Evolutionary conservation across 345 rosid species (phyloP).

Genomic region (Jatropha curcas): DNA sequence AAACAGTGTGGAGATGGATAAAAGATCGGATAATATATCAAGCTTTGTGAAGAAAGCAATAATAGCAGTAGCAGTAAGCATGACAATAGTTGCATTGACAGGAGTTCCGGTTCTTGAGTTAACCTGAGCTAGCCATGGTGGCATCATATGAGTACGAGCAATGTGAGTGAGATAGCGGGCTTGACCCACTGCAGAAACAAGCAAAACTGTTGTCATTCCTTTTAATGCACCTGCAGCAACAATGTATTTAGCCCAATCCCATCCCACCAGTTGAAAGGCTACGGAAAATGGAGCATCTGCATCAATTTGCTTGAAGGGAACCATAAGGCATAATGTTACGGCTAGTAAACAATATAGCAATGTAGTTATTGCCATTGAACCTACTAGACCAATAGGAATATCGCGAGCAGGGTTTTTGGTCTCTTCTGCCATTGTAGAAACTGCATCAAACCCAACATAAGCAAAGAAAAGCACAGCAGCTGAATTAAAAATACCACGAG

Average conservation of each 20-base stretch:
- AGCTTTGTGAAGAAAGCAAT: constrained; percentile 59
- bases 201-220: constrained; percentile 65
- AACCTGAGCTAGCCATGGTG: constrained; percentile 52
- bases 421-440: constrained; percentile 91
- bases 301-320: constrained; percentile 47
- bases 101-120: constrained; percentile 59
- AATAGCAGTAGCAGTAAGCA: constrained; percentile 45
- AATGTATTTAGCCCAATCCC: constrained; percentile 63
- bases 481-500: constrained; percentile 61
- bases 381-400: constrained; percentile 80
- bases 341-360: constrained; percentile 50
- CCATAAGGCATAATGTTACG: constrained; percentile 48
- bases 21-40: constrained; percentile 52
- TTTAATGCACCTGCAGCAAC: constrained; percentile 67
- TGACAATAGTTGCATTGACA: constrained; percentile 49
- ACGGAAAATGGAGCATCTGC: constrained; percentile 56
- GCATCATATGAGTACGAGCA: constrained; percentile 66
- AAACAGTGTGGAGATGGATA: constrained; percentile 64
- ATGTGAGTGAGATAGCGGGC: constrained; percentile 69
- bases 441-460: constrained; percentile 82
- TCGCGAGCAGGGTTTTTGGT: constrained; percentile 77
- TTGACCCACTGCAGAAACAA: constrained; percentile 54
- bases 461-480: constrained; percentile 82
- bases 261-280: constrained; percentile 54
- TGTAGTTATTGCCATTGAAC: constrained; percentile 52